Conservation (phyloP, 495 filamentous ascomycete species). For the Hypoxylon rickii region DNA sequence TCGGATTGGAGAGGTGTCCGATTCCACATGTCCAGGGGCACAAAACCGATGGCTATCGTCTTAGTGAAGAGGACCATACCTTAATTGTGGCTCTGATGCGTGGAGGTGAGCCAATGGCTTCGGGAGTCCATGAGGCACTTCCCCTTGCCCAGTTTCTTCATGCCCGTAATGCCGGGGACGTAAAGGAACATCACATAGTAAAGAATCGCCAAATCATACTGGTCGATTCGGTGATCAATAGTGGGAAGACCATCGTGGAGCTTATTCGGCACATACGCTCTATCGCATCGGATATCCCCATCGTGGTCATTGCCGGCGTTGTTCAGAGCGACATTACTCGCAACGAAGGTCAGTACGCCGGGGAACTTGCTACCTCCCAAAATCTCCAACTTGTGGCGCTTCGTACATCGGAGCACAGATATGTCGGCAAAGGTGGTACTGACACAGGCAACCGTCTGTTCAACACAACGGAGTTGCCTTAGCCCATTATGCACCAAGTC, state of each 20-base stretch:
- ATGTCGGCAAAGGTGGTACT: slow-evolving; percentile 54
- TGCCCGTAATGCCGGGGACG: slow-evolving; percentile 51
- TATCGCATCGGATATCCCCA: slow-evolving; percentile 44
- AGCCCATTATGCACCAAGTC: slow-evolving; percentile 2
- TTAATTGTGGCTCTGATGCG: slow-evolving; percentile 68
- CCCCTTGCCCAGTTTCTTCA: slow-evolving; percentile 60
- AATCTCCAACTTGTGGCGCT: slow-evolving; percentile 55
- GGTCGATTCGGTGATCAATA: slow-evolving; percentile 69
- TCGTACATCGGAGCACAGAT: slow-evolving; percentile 60
- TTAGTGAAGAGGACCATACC: slow-evolving; percentile 55
- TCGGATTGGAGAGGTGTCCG: slow-evolving; percentile 47
- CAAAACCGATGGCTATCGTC: slow-evolving; percentile 54
- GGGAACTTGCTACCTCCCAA: not conserved
- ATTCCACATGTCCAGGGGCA: slow-evolving; percentile 57
- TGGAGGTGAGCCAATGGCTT: slow-evolving; percentile 71
- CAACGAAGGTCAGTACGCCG: slow-evolving; percentile 31
- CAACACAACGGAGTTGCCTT: slow-evolving; percentile 45
- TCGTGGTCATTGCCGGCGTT: slow-evolving; percentile 63
- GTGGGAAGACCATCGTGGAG: slow-evolving; percentile 54
- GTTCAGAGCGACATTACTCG: slow-evolving; percentile 52
- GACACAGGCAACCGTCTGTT: slow-evolving; percentile 67
- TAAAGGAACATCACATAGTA: slow-evolving; percentile 51
- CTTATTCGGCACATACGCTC: slow-evolving; percentile 58
- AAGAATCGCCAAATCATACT: slow-evolving; percentile 52
- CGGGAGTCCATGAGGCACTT: slow-evolving; percentile 62